Evolutionary conservation across 192 early-diverging fungal genomes (phyloP).

Genomic region (Lobulomyces angularis): DNA sequence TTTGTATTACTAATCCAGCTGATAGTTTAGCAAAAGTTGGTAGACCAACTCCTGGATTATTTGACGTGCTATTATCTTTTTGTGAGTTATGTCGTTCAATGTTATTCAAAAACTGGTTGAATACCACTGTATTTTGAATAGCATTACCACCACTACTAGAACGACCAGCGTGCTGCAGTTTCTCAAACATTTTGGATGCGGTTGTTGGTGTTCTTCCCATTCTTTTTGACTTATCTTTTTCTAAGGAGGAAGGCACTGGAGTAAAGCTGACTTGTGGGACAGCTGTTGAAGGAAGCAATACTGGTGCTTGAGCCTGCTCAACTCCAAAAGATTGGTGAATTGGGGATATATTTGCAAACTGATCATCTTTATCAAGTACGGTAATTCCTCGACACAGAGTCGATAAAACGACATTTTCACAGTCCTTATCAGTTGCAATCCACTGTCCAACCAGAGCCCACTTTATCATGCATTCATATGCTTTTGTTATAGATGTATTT

Average conservation of each 20-base stretch:
- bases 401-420: constrained; percentile 48
- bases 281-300: constrained; percentile 8
- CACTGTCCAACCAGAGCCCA: constrained; percentile 66
- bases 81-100: no score
- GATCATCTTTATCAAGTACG: constrained; percentile 46
- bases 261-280: background rate
- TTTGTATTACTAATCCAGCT: constrained; percentile 46
- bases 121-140: no score
- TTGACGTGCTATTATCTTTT: constrained; percentile 13
- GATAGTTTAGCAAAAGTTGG: constrained; percentile 38
- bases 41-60: constrained; percentile 33
- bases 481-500: constrained; percentile 51
- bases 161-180: background rate
- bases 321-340: no score
- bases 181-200: no score
- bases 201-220: no score
- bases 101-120: no score
- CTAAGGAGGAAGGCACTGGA: background rate
- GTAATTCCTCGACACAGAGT: constrained; percentile 59
- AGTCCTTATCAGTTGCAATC: constrained; percentile 63
- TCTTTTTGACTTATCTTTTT: background rate
- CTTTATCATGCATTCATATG: constrained; percentile 61
- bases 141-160: no score
- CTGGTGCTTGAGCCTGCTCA: no score
- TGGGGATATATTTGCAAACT: no score